Evolutionary conservation across 306 rosid species (phyloP), one percentile per base, ranked within the genome.

Genomic region (Castanospermum australe): DNA sequence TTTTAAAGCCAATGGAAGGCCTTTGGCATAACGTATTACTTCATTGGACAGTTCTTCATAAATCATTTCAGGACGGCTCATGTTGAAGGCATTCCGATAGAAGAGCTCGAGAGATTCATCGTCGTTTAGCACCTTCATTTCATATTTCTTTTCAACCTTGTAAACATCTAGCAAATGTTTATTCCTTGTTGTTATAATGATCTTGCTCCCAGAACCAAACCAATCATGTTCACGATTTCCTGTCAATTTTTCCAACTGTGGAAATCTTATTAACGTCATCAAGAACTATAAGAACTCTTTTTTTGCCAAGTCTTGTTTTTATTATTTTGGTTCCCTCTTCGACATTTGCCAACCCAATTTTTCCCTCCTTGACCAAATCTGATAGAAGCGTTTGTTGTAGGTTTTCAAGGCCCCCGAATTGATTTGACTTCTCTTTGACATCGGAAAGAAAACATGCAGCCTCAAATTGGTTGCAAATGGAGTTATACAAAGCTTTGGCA

Each of bases 1-100:
- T 9, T 59, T 42, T 59, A 74, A 74, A 20, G 57, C 69, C 21
- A 74, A 42, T 57, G 79, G 79, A 5, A 74, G 79, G 21, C 79
- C 79, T 15, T 59, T n/a, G 44, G 59, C 67, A 59, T 61, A 74
- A 15, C 39, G 2, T 9, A 59, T n/a, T 39, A 54, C 67, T 2
- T 13, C 20, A 59, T 57, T n/a, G 18, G 41, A 59, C 18, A 74
- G 10, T 5, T 5, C 44, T 42, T 57, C 59, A 59, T 41, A 74
- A 8, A 22, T 9, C 25, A 24, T 1, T 13, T 7, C 5, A 17
- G 69, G 79, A 4, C 0, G 10, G 1, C 28, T 42, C 20, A 3
- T 59, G 8, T 32, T n/a, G 54, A 42, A 74, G 57, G 67, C 68
- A 2, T 60, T 56, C 8, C 3, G 41, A 57, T 42, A 57, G 10